phyloP scores from a whole-genome alignment of 208 protist species.

The Lotmaria passim region DNA sequence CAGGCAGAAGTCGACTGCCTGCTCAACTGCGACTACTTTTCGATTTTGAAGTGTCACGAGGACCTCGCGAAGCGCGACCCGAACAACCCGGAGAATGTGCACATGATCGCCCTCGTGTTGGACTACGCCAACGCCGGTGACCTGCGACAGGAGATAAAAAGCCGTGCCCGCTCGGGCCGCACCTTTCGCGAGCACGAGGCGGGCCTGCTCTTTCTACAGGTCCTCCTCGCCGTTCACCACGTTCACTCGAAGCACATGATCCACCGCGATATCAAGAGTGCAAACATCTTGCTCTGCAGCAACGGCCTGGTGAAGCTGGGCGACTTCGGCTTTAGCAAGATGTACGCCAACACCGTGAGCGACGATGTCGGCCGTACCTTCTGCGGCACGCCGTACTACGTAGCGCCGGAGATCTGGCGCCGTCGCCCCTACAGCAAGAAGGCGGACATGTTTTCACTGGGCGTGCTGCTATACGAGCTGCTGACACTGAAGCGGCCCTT shows the following conservation, averaged over 20 bases:
- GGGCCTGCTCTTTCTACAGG: conserved; percentile 72
- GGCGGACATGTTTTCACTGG: conserved; percentile 92
- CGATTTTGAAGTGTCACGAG: conserved; percentile 84
- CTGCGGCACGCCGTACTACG: conserved; percentile 91
- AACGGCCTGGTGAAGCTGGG: conserved; percentile 86
- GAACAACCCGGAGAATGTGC: conserved; percentile 51
- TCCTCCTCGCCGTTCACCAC: conserved; percentile 81
- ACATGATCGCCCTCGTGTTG: conserved; percentile 79
- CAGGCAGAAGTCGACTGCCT: conserved; percentile 76
- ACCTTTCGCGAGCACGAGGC: conserved; percentile 77
- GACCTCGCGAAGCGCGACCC: conserved; percentile 65
- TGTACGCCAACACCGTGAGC: conserved; percentile 54
- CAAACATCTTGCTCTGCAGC: conserved; percentile 82
- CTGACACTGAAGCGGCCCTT: conserved; percentile 85
- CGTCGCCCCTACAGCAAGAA: conserved; percentile 94
- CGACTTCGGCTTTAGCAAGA: conserved; percentile 87
- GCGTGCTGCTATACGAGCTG: conserved; percentile 88
- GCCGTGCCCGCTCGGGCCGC: conserved; percentile 36
- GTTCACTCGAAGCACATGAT: conserved; percentile 85
- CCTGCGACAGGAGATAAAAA: conserved; percentile 79
- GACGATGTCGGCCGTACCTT: conserved; percentile 74
- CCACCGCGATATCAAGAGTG: conserved; percentile 89
- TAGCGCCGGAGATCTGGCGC: conserved; percentile 93
- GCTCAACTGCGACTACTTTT: conserved; percentile 77
- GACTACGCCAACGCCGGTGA: conserved; percentile 90